Evolutionary conservation across 148 eudicot species (phyloP), one percentile per base, ranked within the genome.

Genomic region (Persicaria maculosa): DNA sequence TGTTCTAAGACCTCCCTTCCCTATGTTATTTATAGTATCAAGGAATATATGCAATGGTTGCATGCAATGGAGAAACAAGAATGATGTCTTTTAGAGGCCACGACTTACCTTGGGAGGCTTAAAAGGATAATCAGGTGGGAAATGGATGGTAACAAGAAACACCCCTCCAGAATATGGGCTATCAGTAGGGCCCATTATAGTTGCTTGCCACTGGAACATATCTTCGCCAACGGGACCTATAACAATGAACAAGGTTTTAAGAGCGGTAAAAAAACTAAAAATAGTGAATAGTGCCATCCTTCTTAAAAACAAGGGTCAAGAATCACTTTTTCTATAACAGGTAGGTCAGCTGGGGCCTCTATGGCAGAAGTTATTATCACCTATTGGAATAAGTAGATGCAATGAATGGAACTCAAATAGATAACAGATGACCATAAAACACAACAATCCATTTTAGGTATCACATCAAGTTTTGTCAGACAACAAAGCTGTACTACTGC

Each of bases 161-260:
- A 71, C 73, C 17, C 73, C 73, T 17, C 73, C 73, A 17, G 73
- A 52, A 47, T 71, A 71, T 20, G 73, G 73, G 73, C 73, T 71
- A 48, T 71, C 73, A 14, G 73, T 20, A 71, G 73, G 73, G 7
- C 73, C 73, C 73, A 71, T 71, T 54, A 71, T 71, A 47, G 73
- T 71, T 71, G 73, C 73, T 71, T 71, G 73, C 73, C 73, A 71
- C 5, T 46, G 50, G 54, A 71, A 71, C 73, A 71, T 71, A 47
- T 71, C 73, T 71, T 71, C 73, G 19, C 73, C 73, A 8, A 71
- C 73, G n/a, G 73, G 73, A 71, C 73, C 73, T 71, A 31, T 17
- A 17, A 71, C 52, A 45, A 45, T 22, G 40, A n/a, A 71, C 8
- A 46, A 65, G 44, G 68, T 25, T 36, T 31, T 65, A 12, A 46